Conservation (phyloP, 495 filamentous ascomycete genomes). For the Xylaria cubensis region DNA sequence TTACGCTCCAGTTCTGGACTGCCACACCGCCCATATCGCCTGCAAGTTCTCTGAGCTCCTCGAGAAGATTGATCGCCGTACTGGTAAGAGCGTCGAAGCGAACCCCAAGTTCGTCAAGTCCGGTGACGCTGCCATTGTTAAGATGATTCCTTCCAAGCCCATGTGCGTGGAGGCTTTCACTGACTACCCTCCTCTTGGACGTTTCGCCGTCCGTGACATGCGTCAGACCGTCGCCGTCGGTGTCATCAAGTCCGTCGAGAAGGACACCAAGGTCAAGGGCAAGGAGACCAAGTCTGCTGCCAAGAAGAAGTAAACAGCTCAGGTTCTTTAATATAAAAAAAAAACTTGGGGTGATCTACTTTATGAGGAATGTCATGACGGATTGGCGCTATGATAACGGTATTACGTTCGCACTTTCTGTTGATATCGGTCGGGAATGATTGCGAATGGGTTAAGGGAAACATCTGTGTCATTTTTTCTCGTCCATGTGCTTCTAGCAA, state of each 20-base stretch:
- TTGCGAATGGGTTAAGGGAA: conserved; percentile 52
- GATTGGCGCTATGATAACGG: conserved; percentile 30
- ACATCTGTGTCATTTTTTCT: conserved; percentile 53
- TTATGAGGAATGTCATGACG: conserved; percentile 29
- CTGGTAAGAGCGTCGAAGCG: conserved; percentile 93
- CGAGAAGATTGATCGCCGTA: conserved; percentile 99
- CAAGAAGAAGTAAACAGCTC: conserved; percentile 68
- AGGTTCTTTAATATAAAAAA: conserved; percentile 6
- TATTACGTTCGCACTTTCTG: conserved; percentile 49
- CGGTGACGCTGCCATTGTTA: conserved; percentile 99
- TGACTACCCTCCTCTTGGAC: conserved; percentile 97
- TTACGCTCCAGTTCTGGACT: conserved; percentile 98
- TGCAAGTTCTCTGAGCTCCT: conserved; percentile 99
- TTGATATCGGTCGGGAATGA: conserved; percentile 46
- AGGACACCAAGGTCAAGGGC: conserved; percentile 48
- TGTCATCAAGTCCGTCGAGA: conserved; percentile 78
- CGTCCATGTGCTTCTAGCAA: conserved; percentile 57
- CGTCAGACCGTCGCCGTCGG: conserved; percentile 96
- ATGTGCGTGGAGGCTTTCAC: conserved; percentile 99
- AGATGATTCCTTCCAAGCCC: conserved; percentile 99
- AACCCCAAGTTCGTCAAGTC: conserved; percentile 99
- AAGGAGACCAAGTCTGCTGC: conserved; percentile 74
- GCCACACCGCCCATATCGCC: conserved; percentile 99
- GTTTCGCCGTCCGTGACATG: conserved; percentile 97
- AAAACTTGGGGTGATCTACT: conserved; percentile 20